Conservation (phyloP, 106 monocot genomes). For the Allium cepa region DNA sequence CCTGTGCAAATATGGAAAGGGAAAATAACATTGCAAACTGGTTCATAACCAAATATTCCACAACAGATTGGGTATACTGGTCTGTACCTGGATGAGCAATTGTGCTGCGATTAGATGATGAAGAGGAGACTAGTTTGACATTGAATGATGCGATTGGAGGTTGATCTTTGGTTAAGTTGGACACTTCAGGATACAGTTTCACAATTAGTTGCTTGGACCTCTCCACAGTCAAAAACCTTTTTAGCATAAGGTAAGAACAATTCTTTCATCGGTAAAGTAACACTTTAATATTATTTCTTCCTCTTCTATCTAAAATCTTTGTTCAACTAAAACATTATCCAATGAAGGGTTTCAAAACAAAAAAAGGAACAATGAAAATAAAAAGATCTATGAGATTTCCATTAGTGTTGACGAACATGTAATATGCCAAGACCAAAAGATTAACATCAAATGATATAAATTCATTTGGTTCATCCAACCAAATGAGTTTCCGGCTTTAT, state of each 20-base stretch:
- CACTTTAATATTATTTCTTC: too few species aligned
- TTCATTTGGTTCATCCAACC: too few species aligned
- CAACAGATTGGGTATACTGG: too few species aligned
- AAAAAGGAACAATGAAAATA: neutral
- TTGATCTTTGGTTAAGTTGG: conserved; percentile 49
- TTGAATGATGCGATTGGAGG: conserved; percentile 87
- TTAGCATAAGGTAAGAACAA: neutral
- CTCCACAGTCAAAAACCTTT: conserved; percentile 79
- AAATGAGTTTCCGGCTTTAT: too few species aligned
- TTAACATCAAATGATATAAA: too few species aligned
- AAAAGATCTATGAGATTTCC: too few species aligned
- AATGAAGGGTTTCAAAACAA: neutral
- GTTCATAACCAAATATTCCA: too few species aligned
- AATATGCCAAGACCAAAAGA: too few species aligned
- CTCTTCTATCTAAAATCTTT: too few species aligned
- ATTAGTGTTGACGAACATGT: too few species aligned
- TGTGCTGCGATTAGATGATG: conserved; percentile 38
- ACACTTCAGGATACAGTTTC: conserved; percentile 71
- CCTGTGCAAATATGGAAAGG: conserved; percentile 24
- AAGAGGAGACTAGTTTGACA: conserved; percentile 54
- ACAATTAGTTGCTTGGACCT: conserved; percentile 69
- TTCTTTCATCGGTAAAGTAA: too few species aligned
- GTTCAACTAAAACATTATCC: neutral
- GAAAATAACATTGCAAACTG: too few species aligned
- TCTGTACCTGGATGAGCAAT: conserved; percentile 70